These are phyloP conservation scores for Geotrichum armillariae DNA, from an alignment of 1,139 yeast genomes.

Conservation along the genomic window DNA sequence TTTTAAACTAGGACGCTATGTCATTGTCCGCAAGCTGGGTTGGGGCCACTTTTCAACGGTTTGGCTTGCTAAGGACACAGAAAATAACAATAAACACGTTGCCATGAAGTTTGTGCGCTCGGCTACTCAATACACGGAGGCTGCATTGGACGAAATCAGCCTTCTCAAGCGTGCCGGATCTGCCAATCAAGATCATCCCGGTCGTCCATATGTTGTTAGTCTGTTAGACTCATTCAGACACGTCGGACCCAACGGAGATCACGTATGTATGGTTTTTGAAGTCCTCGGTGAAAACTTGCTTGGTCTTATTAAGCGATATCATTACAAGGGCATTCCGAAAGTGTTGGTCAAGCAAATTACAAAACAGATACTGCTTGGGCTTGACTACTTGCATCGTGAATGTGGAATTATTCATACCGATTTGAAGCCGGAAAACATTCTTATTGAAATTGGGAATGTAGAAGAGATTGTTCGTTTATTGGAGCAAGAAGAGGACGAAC, in stretches of 20 bases:
- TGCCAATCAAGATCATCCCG: slow-evolving; percentile 64
- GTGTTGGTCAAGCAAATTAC: slow-evolving; percentile 78
- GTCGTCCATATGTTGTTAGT: slow-evolving; percentile 67
- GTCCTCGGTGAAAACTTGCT: slow-evolving; percentile 80
- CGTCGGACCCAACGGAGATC: slow-evolving; percentile 77
- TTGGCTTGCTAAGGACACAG: slow-evolving; percentile 70
- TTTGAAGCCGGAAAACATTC: slow-evolving; percentile 85
- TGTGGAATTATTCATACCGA: slow-evolving; percentile 94
- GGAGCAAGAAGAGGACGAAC: slow-evolving; percentile 47
- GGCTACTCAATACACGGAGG: slow-evolving; percentile 67
- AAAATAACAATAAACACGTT: slow-evolving; percentile 52
- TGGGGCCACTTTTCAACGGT: slow-evolving; percentile 94
- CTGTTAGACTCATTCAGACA: slow-evolving; percentile 75
- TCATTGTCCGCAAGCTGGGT: slow-evolving; percentile 74
- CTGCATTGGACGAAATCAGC: slow-evolving; percentile 82
- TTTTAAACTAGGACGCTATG: slow-evolving; percentile 58
- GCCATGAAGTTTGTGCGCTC: slow-evolving; percentile 85
- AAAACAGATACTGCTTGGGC: slow-evolving; percentile 69
- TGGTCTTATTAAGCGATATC: slow-evolving; percentile 64
- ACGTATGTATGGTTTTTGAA: slow-evolving; percentile 88
- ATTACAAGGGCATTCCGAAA: slow-evolving; percentile 71
- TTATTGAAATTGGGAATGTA: slow-evolving; percentile 76
- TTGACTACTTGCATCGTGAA: slow-evolving; percentile 77
- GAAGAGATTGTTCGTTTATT: slow-evolving; percentile 62
- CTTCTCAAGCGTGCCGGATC: slow-evolving; percentile 51